These are phyloP conservation scores for Chenopodium suecicum DNA, from an alignment of 148 eudicot species.

Conservation along the genomic window DNA sequence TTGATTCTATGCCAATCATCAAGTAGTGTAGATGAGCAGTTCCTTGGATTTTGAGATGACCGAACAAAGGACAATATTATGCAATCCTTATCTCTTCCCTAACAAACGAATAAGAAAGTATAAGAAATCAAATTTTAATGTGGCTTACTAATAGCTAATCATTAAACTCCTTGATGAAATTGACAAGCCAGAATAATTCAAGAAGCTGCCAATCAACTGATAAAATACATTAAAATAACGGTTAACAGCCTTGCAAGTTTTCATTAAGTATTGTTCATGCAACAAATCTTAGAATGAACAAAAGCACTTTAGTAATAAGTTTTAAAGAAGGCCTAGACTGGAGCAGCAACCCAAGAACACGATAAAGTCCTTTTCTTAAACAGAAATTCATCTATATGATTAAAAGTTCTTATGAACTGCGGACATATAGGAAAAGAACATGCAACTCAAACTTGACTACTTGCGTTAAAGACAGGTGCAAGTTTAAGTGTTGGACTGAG, in stretches of 20 bases:
- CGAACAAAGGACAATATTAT: conserved; percentile 85
- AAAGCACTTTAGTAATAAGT: background rate
- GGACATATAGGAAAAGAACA: too few relatives aligned
- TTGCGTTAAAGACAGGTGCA: background rate
- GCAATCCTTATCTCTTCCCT: conserved; percentile 99
- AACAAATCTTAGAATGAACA: too few relatives aligned
- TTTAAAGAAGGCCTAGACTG: background rate
- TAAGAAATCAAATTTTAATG: background rate
- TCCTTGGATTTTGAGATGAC: conserved; percentile 64
- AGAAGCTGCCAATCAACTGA: background rate
- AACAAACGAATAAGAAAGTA: conserved; percentile 16
- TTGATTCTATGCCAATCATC: conserved; percentile 99
- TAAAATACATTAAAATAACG: background rate
- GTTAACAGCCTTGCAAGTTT: background rate
- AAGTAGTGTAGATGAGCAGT: conserved; percentile 72
- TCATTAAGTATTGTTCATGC: background rate
- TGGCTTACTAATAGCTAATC: background rate
- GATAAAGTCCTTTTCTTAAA: background rate
- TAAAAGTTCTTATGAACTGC: background rate
- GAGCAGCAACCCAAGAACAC: background rate
- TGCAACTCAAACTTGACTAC: background rate
- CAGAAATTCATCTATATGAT: background rate
- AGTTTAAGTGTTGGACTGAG: background rate
- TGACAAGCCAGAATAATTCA: background rate
- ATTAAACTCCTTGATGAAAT: background rate